A percentile compares a stretch with the other conserved stretches of the same genome.
phyloP scores from a whole-genome alignment of 179 eudicot species.

The Drosera spatulata region DNA sequence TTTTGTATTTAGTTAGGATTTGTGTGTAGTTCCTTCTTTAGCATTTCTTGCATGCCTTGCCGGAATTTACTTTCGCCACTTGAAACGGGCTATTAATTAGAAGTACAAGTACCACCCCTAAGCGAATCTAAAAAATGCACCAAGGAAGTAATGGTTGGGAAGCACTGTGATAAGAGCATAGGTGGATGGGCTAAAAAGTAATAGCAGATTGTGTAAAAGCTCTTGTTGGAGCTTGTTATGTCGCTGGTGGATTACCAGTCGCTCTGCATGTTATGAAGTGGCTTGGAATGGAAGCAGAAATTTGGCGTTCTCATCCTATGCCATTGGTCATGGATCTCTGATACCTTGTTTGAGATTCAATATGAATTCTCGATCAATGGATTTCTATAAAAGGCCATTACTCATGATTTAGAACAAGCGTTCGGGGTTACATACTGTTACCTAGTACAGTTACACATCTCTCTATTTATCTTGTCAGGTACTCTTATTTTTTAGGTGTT shows the following conservation, averaged over 20 bases:
- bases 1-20: not conserved
- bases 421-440: conserved; percentile 38
- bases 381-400: conserved; percentile 74
- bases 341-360: conserved; percentile 46
- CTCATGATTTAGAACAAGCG: conserved; percentile 46
- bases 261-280: conserved; percentile 75
- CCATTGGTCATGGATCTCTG: conserved; percentile 53
- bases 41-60: no score
- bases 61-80: not conserved
- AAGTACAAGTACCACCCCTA: conserved; percentile 71
- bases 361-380: conserved; percentile 67
- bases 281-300: conserved; percentile 61
- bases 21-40: not conserved
- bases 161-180: conserved; percentile 88
- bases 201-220: conserved; percentile 94
- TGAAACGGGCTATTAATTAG: not conserved
- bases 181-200: conserved; percentile 84
- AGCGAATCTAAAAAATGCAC: conserved; percentile 38
- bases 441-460: no score
- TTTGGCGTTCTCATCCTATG: conserved; percentile 45
- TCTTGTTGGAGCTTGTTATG: conserved; percentile 86
- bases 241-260: conserved; percentile 79
- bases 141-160: conserved; percentile 40
- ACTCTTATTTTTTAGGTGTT: no score
- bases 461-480: no score